Base-by-base conservation (phyloP, 78 protist species). In the Anaeramoeba ignava region DNA sequence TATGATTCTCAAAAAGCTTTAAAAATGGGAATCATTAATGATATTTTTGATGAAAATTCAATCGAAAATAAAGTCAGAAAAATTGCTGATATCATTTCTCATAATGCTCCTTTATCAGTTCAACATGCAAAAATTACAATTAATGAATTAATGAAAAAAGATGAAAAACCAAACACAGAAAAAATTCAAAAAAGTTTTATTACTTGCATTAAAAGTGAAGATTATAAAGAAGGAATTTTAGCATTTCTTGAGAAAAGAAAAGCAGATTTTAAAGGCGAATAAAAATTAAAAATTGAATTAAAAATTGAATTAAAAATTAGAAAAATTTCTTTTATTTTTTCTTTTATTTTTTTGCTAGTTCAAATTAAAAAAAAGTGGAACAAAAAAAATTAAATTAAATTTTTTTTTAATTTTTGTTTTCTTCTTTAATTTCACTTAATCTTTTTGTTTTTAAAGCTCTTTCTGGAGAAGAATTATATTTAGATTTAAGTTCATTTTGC, bases 211-310 rank as follows among this genome's bases (percentile, higher is more conserved):
- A 17, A 54, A 54, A 54, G 73, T 54, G 17, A 54, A 27, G 73
- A 54, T 17, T 27, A 8, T 17, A 54, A 54, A 54, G 73, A 54
- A 54, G 73, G 73, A 27, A 17, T 54, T 27, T 27, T 17, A 17
- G 73, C 73, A 54, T 54, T 54, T 54, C 73, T 54, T 54, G 73
- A 54, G 73, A 54, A 54, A 54, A 54, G 73, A 54, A 54, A 54
- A 17, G 36, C 73, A 8, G 17, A 54, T 8, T 54, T 54, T 54
- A 54, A 54, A 27, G 73, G 73, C 73, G 17, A 54, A 27, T 54
- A 54, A 17, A 27, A 17, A 54, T 54, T 54, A n/a, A n/a, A n/a
- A n/a, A n/a, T n/a, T n/a, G n/a, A n/a, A n/a, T n/a, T n/a, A n/a
- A n/a, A n/a, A n/a, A n/a, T n/a, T n/a, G n/a, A n/a, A n/a, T n/a